Base-by-base conservation (phyloP, 805 yeast genomes). In the Candida hungchunana region DNA sequence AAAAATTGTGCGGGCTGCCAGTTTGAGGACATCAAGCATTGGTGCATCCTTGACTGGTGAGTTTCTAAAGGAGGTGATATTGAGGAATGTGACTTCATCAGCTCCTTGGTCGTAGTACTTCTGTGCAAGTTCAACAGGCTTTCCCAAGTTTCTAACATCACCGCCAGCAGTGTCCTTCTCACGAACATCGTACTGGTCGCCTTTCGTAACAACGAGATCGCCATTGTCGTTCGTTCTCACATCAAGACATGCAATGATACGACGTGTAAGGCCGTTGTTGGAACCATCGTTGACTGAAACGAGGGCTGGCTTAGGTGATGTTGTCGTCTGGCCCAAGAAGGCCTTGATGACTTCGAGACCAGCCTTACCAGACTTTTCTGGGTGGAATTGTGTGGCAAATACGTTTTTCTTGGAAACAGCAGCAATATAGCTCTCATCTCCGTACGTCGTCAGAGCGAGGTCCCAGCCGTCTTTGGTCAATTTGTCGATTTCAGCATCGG, bases 371-470 rank as follows among this genome's bases (percentile, higher is more conserved):
- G 96, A 86, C 60, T 93, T 93, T 57, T 93, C 99, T n/a, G 99
- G 99, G 62, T 93, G 99, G 61, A 93, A 93, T 60, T 93, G 99
- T 1, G 97, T 93, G 28, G 97, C 96, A 62, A 93, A 85, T 9
- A 90, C 66, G 44, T 87, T 89, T 40, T 71, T 86, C 52, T 72
- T 81, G 20, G 79, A 58, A 32, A 89, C 58, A 1, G 97, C 93
- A 12, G 97, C 94, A 42, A 93, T 66, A 50, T 89, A 93, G 33
- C 62, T 69, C 60, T 93, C 89, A 18, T 76, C 58, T 7, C 94
- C 95, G 59, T 93, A 93, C 36, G 62, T 66, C 1, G 93, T 75
- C 29, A 73, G 61, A 1, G 88, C 87, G 36, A 83, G 67, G 23
- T 77, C 75, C 96, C 96, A 90, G 16, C 76, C 76, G 27, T 64